These are phyloP conservation scores for Artomyces pyxidatus DNA, from an alignment of 768 basidiomycete species.

Conservation along the genomic window DNA sequence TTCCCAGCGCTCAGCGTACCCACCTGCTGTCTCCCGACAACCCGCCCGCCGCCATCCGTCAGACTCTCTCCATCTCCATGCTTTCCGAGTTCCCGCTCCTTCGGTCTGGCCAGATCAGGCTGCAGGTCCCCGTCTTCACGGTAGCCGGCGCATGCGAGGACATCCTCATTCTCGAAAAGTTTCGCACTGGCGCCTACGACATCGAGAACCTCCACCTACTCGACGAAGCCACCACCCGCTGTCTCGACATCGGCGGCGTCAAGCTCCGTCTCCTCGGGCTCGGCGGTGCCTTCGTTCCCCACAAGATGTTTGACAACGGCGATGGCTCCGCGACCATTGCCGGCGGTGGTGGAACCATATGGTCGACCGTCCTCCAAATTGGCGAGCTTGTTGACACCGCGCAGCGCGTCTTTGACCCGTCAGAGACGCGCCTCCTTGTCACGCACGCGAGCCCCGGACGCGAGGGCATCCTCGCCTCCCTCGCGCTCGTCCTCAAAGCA, in stretches of 20 bases:
- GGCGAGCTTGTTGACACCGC: constrained; percentile 98
- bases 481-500: constrained; percentile 84
- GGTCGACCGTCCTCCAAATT: constrained; percentile 95
- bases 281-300: constrained; percentile 89
- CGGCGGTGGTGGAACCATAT: constrained; percentile 97
- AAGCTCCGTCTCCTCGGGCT: constrained; percentile 92
- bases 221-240: constrained; percentile 92
- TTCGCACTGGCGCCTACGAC: constrained; percentile 72
- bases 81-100: constrained; percentile 94
- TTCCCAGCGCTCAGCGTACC: constrained; percentile 72
- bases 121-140: constrained; percentile 90
- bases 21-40: constrained; percentile 72
- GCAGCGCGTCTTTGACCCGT: constrained; percentile 83
- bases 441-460: constrained; percentile 89
- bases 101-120: constrained; percentile 82
- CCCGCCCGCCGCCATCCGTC: constrained; percentile 58
- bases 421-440: constrained; percentile 90
- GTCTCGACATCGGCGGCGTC: constrained; percentile 86
- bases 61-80: constrained; percentile 64
- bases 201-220: constrained; percentile 88
- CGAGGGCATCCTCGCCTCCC: constrained; percentile 87
- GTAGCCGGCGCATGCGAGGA: constrained; percentile 99
- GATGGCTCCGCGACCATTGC: constrained; percentile 96
- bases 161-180: constrained; percentile 85
- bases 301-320: constrained; percentile 93